Percentiles rank a stretch among this genome's conserved stretches.
phyloP scores from a whole-genome alignment of 139 green algal genomes.

The Desmodesmus armatus region DNA sequence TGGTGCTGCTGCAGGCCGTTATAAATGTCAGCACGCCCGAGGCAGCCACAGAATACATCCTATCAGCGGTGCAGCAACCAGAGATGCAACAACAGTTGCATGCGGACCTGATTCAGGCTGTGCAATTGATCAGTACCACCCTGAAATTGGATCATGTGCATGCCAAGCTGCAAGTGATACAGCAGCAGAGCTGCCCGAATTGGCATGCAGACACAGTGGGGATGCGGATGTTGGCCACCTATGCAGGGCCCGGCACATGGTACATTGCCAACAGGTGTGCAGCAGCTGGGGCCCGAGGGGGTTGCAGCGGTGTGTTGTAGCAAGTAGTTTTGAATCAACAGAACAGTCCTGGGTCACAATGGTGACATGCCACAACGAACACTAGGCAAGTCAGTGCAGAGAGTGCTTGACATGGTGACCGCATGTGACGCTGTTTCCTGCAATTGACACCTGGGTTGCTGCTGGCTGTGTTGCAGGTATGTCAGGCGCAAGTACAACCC shows the following conservation, averaged over 20 bases:
- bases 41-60: slow-evolving; percentile 1
- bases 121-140: not conserved
- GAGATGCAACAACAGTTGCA: slow-evolving; percentile 33
- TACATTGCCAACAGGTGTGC: slow-evolving; percentile 57
- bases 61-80: slow-evolving; percentile 1
- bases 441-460: not conserved
- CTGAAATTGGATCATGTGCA: slow-evolving; percentile 13
- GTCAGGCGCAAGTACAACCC: slow-evolving; percentile 33
- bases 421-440: not conserved
- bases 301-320: not conserved
- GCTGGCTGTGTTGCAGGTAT: slow-evolving; percentile 41
- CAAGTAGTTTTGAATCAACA: not conserved
- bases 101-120: slow-evolving; percentile 7
- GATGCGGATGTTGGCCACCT: slow-evolving; percentile 53
- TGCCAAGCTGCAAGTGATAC: slow-evolving; percentile 59
- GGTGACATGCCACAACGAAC: no score
- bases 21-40: not conserved
- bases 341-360: not conserved
- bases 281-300: not conserved
- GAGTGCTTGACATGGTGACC: not conserved
- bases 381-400: not conserved
- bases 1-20: slow-evolving; percentile 2
- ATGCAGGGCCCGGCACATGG: slow-evolving; percentile 54
- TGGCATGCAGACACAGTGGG: slow-evolving; percentile 63
- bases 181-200: slow-evolving; percentile 48